Conservation (phyloP, 345 rosid genomes). For the Salix exigua region DNA sequence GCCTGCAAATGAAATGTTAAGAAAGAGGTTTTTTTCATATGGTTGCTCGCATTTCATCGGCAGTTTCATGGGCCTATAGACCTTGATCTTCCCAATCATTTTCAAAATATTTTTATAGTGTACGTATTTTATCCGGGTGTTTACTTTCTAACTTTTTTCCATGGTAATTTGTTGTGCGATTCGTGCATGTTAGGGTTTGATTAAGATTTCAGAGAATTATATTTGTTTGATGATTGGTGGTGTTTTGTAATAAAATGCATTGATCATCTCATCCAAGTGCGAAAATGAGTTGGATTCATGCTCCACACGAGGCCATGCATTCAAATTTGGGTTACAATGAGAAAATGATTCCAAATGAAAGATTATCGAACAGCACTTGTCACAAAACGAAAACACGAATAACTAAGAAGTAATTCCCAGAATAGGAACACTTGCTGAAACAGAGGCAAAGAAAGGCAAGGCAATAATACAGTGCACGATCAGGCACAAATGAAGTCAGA, state of each 20-base stretch:
- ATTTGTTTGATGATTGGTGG: too few relatives aligned
- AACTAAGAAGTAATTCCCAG: not conserved
- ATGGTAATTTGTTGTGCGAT: too few relatives aligned
- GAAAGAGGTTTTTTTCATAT: not conserved
- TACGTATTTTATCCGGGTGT: too few relatives aligned
- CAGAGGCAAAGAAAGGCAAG: not conserved
- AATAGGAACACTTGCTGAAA: not conserved
- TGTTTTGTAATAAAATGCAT: too few relatives aligned
- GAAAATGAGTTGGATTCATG: too few relatives aligned
- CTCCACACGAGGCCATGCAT: not conserved
- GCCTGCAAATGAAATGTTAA: not conserved
- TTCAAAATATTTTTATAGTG: too few relatives aligned
- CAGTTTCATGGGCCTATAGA: not conserved
- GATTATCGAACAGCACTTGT: not conserved
- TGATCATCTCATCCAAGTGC: too few relatives aligned
- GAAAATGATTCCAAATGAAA: not conserved
- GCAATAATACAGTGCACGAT: not conserved
- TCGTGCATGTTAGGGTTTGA: too few relatives aligned
- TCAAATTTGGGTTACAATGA: not conserved
- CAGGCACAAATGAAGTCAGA: constrained; percentile 62
- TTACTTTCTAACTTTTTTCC: too few relatives aligned
- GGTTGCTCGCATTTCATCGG: not conserved
- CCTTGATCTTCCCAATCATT: too few relatives aligned
- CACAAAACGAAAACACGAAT: not conserved
- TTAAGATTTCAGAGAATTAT: too few relatives aligned